Percentiles rank a stretch among this genome's conserved stretches.
These are phyloP conservation scores for Cercospora zeae-maydis DNA, from an alignment of 2,329 filamentous ascomycete species.

Conservation along the genomic window DNA sequence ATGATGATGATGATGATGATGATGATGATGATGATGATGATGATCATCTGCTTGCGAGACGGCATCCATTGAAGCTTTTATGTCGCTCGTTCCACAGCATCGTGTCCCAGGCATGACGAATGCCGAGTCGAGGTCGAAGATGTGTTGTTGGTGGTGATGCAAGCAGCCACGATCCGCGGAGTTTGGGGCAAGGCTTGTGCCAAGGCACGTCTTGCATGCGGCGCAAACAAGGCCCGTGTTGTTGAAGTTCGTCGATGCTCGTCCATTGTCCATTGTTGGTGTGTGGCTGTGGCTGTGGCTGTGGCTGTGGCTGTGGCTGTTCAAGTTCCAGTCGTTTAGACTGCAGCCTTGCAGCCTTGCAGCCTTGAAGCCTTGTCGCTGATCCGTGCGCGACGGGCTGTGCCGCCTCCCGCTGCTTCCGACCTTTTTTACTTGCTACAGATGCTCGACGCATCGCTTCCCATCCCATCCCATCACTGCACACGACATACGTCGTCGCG, in stretches of 20 bases:
- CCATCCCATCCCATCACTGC: too few relatives aligned
- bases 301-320: too few relatives aligned
- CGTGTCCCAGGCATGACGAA: constrained; percentile 1
- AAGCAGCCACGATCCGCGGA: neutral
- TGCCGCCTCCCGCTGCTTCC: neutral
- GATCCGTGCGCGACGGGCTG: neutral
- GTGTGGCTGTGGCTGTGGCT: too few relatives aligned
- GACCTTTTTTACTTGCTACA: neutral
- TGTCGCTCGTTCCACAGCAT: neutral
- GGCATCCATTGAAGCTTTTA: neutral
- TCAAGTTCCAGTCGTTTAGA: too few relatives aligned
- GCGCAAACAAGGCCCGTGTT: too few relatives aligned
- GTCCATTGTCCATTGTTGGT: too few relatives aligned
- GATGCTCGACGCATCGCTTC: neutral
- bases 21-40: too few relatives aligned
- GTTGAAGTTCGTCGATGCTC: too few relatives aligned
- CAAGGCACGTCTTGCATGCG: neutral
- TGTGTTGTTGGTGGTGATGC: neutral
- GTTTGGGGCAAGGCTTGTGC: neutral
- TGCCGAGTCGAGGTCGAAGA: neutral
- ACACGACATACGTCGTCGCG: too few relatives aligned
- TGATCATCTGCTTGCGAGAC: neutral
- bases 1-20: too few relatives aligned
- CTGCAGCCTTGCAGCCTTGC: neutral
- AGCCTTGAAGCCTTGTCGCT: neutral